Evolutionary conservation across 2,329 filamentous ascomycete genomes (phyloP).

Genomic region (Ceratocystis cubensis): DNA sequence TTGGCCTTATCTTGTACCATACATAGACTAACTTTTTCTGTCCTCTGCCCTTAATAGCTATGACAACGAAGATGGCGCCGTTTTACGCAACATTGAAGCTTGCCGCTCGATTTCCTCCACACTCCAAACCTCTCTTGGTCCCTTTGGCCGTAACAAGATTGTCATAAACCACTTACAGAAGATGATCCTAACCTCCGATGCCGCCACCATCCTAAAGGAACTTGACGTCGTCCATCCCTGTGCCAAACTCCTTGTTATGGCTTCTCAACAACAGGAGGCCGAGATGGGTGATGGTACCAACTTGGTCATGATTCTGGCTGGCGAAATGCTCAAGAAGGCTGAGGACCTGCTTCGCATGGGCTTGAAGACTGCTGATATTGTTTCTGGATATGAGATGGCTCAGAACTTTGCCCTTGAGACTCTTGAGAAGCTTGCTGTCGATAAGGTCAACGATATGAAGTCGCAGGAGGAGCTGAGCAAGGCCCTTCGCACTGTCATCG

Average conservation of each 20-base stretch:
- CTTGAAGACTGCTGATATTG: constrained; percentile 95
- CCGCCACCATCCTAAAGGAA: constrained; percentile 91
- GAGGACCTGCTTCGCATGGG: constrained; percentile 95
- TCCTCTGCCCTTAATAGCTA: constrained; percentile 48
- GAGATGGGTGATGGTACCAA: constrained; percentile 99
- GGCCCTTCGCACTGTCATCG: constrained; percentile 87
- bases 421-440: constrained; percentile 78
- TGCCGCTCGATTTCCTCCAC: constrained; percentile 92
- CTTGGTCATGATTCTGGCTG: constrained; percentile 87
- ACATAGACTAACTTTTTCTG: constrained; percentile 11
- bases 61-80: constrained; percentile 96
- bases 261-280: constrained; percentile 93
- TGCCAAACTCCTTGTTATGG: constrained; percentile 96
- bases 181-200: constrained; percentile 98
- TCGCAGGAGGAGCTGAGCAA: constrained; percentile 79
- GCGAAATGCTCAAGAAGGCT: constrained; percentile 90
- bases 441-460: constrained; percentile 75
- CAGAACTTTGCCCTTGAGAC: constrained; percentile 75
- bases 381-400: constrained; percentile 88
- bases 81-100: constrained; percentile 96
- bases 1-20: background rate
- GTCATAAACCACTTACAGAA: constrained; percentile 99
- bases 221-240: constrained; percentile 97
- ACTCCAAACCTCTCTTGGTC: constrained; percentile 91
- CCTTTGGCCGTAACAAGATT: constrained; percentile 97